Evolutionary conservation across 768 basidiomycete species (phyloP).

Genomic region (Antrodiella citrinella): DNA sequence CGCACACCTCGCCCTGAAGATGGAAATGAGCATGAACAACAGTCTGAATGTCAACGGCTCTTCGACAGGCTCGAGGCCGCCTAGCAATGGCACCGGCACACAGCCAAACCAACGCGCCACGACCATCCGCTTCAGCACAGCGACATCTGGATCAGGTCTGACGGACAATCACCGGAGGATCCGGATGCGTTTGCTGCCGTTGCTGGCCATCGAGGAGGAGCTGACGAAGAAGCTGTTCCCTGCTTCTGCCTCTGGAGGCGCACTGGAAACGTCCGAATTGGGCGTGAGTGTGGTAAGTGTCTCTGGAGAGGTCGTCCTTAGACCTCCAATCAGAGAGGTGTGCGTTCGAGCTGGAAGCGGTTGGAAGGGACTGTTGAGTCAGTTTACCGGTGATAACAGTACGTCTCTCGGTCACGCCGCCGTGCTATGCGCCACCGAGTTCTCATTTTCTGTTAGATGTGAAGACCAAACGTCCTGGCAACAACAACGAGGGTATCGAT

Average conservation of each 20-base stretch:
- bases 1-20: slow-evolving; percentile 4
- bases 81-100: neutral
- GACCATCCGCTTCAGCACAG: slow-evolving; percentile 21
- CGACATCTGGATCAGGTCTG: slow-evolving; percentile 12
- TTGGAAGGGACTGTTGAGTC: slow-evolving; percentile 44
- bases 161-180: slow-evolving; percentile 29
- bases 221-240: slow-evolving; percentile 44
- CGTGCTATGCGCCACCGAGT: no score
- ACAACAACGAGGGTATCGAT: slow-evolving; percentile 17
- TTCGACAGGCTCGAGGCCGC: neutral
- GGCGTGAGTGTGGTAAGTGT: neutral
- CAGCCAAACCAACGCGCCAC: slow-evolving; percentile 4
- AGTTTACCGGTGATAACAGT: slow-evolving; percentile 5
- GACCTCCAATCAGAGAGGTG: slow-evolving; percentile 14
- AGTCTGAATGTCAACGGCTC: neutral
- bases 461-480: slow-evolving; percentile 5
- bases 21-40: neutral
- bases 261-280: neutral
- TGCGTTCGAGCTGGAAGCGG: slow-evolving; percentile 47
- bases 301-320: neutral
- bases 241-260: slow-evolving; percentile 20
- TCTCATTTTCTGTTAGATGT: no score
- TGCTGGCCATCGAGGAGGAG: slow-evolving; percentile 47
- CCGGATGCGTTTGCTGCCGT: slow-evolving; percentile 37
- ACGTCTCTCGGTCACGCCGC: neutral